phyloP scores from a whole-genome alignment of 108 stramenopile species.

The Pseudonitzschia pungens region DNA sequence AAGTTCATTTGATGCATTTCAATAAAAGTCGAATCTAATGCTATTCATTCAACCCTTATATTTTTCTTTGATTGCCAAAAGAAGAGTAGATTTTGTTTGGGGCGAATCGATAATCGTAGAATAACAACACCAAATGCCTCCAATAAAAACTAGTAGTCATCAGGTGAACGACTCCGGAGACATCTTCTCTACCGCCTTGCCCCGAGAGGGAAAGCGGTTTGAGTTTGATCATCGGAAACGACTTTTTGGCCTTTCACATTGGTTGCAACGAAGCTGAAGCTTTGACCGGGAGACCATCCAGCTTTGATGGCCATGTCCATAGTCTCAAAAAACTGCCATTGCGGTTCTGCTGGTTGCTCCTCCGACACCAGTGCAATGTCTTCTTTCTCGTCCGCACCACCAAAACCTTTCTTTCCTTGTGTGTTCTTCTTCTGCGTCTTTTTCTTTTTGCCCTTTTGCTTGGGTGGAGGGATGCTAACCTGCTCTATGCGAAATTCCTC shows the following conservation, averaged over 20 bases:
- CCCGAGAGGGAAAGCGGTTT: not conserved
- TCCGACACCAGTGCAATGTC: constrained; percentile 20
- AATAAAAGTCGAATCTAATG: too few relatives aligned
- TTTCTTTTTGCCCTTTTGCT: constrained; percentile 39
- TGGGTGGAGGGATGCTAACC: constrained; percentile 59
- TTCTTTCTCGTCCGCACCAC: constrained; percentile 6
- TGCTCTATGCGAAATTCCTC: constrained; percentile 49
- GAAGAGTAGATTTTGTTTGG: too few relatives aligned
- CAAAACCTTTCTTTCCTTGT: constrained; percentile 14
- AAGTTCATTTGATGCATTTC: too few relatives aligned
- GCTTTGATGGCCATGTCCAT: constrained; percentile 78
- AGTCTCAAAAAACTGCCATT: constrained; percentile 60
- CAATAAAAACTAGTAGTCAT: not conserved
- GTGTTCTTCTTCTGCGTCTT: constrained; percentile 50
- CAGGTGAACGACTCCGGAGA: not conserved
- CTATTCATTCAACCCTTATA: too few relatives aligned
- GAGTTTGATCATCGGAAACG: constrained; percentile 10
- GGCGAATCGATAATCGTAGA: too few relatives aligned
- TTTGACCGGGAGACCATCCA: constrained; percentile 84
- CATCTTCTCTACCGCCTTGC: not conserved
- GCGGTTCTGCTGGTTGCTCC: constrained; percentile 20
- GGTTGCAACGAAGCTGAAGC: constrained; percentile 73
- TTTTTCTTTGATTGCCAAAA: too few relatives aligned
- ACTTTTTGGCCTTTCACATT: constrained; percentile 74
- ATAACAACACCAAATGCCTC: not conserved